Base-by-base conservation (phyloP, 169 alveolate genomes). In the Cryptosporidium baileyi region DNA sequence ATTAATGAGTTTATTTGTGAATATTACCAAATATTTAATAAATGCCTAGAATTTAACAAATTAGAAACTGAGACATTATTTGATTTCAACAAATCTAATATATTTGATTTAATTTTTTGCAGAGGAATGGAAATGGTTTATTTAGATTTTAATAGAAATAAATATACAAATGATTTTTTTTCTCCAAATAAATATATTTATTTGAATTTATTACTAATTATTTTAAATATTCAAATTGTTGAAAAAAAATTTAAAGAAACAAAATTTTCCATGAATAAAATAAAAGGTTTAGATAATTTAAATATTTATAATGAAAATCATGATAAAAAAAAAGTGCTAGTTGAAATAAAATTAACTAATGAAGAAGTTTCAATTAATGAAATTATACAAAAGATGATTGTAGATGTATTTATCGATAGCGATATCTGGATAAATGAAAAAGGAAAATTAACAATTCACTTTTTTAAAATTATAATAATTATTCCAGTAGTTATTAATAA, bases 51-150 rank as follows among this genome's bases (percentile, higher is more conserved):
- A 13, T 19, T 4, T 22, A 34, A 34, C 13, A 38, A 38, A 0
- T 32, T 17, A n/a, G 49, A 40, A 8, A 65, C 43, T 28, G 61
- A 45, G 36, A 38, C 5, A 24, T 7, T 47, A 65, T 30, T 65
- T 26, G 63, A 44, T 1, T 8, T 9, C 26, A 65, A 47, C 34
- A 44, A 45, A 44, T 65, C 63, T 26, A 61, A 74, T n/a, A 9
- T 74, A 9, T 51, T 74, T 17, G 60, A 74, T 22, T 38, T 32
- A 28, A 40, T 74, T 0, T 74, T 74, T 26, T 54, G 17, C 11
- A 34, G 26, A n/a, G 67, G 67, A 22, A 40, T 74, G 19, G 85
- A 74, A 74, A 74, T 36, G 26, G n/a, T 74, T 22, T n/a, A 36
- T 9, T 1, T 51, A 2, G 54, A 32, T 30, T 32, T 30, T 11